Conservation (phyloP, 1,139 yeast species). For the Candida tropicalis region DNA sequence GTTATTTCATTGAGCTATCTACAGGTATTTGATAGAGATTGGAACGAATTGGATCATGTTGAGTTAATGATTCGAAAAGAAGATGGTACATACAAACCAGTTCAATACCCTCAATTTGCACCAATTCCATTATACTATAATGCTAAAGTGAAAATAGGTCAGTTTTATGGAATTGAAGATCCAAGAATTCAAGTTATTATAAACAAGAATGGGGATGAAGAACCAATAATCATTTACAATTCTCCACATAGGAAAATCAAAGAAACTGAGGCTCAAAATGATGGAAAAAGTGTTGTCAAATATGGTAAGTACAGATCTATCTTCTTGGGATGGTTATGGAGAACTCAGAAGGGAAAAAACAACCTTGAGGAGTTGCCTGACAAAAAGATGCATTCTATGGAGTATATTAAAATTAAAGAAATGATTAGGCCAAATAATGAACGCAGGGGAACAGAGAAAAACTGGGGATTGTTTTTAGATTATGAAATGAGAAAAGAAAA, state of each 20-base stretch:
- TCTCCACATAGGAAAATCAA: slow-evolving; percentile 24
- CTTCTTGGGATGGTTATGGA: slow-evolving; percentile 44
- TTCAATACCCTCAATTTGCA: slow-evolving; percentile 28
- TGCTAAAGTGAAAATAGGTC: slow-evolving; percentile 21
- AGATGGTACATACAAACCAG: slow-evolving; percentile 12
- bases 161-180: slow-evolving; percentile 50
- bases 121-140: slow-evolving; percentile 35
- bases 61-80: slow-evolving; percentile 33
- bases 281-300: slow-evolving; percentile 17
- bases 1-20: slow-evolving; percentile 37
- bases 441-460: slow-evolving; percentile 26
- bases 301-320: slow-evolving; percentile 29
- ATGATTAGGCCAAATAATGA: slow-evolving; percentile 20
- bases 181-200: slow-evolving; percentile 41
- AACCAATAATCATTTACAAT: slow-evolving; percentile 36
- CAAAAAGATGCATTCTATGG: slow-evolving; percentile 16
- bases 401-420: slow-evolving; percentile 30
- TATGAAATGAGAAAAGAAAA: slow-evolving; percentile 17
- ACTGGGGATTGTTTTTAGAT: slow-evolving; percentile 35
- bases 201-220: slow-evolving; percentile 33
- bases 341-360: slow-evolving; percentile 34
- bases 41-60: slow-evolving; percentile 40
- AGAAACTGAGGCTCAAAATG: slow-evolving; percentile 27
- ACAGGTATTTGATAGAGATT: slow-evolving; percentile 38
- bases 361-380: slow-evolving; percentile 25